These are phyloP conservation scores for Termitomyces sp. DNA, from an alignment of 768 basidiomycete genomes.

Conservation along the genomic window DNA sequence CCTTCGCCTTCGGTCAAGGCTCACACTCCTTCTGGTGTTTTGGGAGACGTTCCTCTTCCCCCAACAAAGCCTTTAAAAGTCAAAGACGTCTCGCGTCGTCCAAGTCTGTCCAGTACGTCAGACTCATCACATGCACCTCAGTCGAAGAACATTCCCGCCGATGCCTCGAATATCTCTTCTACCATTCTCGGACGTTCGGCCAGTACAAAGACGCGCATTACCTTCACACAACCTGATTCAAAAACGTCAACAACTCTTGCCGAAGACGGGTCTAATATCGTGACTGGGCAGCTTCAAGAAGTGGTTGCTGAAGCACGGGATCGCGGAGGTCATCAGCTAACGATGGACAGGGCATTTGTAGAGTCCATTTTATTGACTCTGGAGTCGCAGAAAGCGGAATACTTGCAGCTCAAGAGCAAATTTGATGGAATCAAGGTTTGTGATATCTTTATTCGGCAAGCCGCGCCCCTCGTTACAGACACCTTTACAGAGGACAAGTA, in stretches of 20 bases:
- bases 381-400: conserved; percentile 60
- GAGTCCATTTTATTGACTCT: conserved; percentile 66
- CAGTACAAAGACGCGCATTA: conserved; percentile 30
- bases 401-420: conserved; percentile 62
- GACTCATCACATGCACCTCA: conserved; percentile 5
- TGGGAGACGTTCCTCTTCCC: neutral
- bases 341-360: conserved; percentile 70
- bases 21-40: neutral
- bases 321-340: conserved; percentile 56
- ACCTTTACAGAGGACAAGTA: conserved; percentile 71
- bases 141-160: neutral
- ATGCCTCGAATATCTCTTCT: neutral
- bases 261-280: conserved; percentile 40
- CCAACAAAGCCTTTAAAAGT: conserved; percentile 4
- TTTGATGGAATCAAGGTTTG: conserved; percentile 87
- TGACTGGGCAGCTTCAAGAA: conserved; percentile 55
- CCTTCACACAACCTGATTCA: conserved; percentile 41
- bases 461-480: conserved; percentile 4
- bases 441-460: conserved; percentile 5
- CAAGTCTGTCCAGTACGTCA: conserved; percentile 6
- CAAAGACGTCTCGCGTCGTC: conserved; percentile 8
- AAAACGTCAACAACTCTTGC: conserved; percentile 19
- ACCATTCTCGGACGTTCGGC: neutral
- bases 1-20: neutral
- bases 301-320: conserved; percentile 57